phyloP scores from a whole-genome alignment of 148 eudicot species.

The Tetragonia tetragonoides region DNA sequence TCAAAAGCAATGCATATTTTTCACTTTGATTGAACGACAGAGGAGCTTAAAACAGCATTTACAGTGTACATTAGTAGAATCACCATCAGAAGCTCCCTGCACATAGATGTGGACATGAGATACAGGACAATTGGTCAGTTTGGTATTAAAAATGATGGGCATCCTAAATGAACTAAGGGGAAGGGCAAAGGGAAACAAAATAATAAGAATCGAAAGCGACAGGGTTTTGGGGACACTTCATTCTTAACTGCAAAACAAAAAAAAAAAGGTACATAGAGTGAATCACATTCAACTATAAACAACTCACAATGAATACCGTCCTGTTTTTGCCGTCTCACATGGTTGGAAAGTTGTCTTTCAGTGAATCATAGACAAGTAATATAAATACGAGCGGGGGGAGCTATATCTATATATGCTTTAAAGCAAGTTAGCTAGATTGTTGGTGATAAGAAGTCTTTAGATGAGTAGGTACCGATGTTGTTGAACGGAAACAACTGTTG shows the following conservation, averaged over 20 bases:
- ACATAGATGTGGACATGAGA: not conserved
- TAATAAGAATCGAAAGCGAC: not conserved
- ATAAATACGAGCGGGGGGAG: conserved; percentile 12
- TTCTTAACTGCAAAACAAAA: conserved; percentile 14
- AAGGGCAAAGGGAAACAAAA: not conserved
- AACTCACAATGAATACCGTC: conserved; percentile 29
- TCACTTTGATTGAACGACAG: too few relatives aligned
- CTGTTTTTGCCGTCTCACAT: conserved; percentile 16
- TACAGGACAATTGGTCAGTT: too few relatives aligned
- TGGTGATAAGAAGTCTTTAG: conserved; percentile 32
- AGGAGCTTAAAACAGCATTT: not conserved
- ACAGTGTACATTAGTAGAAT: not conserved
- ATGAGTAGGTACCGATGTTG: conserved; percentile 29
- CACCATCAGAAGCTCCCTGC: not conserved
- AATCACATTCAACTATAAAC: conserved; percentile 27
- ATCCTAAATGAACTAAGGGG: too few relatives aligned
- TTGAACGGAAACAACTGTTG: conserved; percentile 21
- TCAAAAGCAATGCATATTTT: too few relatives aligned
- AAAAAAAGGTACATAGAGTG: not conserved
- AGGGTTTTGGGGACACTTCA: not conserved
- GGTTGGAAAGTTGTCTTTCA: conserved; percentile 16
- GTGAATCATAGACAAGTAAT: conserved; percentile 9
- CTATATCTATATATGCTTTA: conserved; percentile 6
- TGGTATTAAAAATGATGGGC: too few relatives aligned
- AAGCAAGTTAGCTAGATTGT: conserved; percentile 34